phyloP scores from a whole-genome alignment of 768 basidiomycete genomes.

The Russula griseocarnosa region DNA sequence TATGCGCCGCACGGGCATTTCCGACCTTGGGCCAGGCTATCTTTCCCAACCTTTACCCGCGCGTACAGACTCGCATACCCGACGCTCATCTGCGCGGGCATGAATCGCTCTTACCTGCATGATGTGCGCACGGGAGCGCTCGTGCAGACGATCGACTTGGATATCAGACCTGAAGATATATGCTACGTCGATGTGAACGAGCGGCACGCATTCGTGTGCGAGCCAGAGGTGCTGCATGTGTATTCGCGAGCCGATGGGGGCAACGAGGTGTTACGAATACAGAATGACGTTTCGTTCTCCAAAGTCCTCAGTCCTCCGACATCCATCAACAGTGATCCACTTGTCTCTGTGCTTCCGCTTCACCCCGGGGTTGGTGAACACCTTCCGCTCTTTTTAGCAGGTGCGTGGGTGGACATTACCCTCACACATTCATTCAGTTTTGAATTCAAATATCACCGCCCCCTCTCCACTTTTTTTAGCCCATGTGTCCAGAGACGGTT shows the following conservation, averaged over 20 bases:
- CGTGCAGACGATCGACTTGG: conserved; percentile 48
- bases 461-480: conserved; percentile 27
- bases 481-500: conserved; percentile 40
- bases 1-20: conserved; percentile 47
- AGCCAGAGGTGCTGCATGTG: conserved; percentile 45
- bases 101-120: conserved; percentile 52
- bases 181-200: conserved; percentile 64
- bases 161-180: conserved; percentile 35
- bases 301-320: background rate
- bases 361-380: background rate
- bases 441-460: background rate
- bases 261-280: conserved; percentile 40
- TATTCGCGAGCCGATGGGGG: conserved; percentile 48
- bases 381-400: conserved; percentile 1
- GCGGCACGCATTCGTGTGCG: conserved; percentile 58
- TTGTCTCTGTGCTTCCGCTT: conserved; percentile 3
- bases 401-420: conserved; percentile 3
- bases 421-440: background rate
- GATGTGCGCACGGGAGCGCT: conserved; percentile 52
- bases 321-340: conserved; percentile 8
- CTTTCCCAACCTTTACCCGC: conserved; percentile 40
- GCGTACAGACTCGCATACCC: conserved; percentile 72
- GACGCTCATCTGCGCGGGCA: conserved; percentile 50
- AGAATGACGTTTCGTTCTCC: background rate
- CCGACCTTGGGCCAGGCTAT: conserved; percentile 56